These are phyloP conservation scores for Apiospora hydei DNA, from an alignment of 2,329 filamentous ascomycete genomes.

Conservation along the genomic window DNA sequence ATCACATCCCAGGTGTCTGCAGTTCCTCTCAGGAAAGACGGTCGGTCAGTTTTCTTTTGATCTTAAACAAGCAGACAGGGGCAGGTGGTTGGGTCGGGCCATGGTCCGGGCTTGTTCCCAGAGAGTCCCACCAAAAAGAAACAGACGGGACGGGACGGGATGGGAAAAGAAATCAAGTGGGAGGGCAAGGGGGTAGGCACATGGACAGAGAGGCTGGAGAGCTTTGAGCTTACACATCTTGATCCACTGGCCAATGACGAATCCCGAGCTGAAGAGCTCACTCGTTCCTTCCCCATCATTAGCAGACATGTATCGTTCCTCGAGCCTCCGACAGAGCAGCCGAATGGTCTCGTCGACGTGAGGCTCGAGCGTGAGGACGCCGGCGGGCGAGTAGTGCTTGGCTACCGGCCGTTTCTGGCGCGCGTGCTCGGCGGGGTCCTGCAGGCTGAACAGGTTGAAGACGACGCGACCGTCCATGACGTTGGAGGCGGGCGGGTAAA, in stretches of 20 bases:
- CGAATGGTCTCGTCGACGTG: background rate
- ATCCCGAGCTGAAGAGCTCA: background rate
- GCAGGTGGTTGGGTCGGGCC: too few relatives aligned
- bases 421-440: background rate
- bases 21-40: slow-evolving; percentile 23
- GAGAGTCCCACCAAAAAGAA: slow-evolving; percentile 40
- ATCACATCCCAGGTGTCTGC: slow-evolving; percentile 48
- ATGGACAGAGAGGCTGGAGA: slow-evolving; percentile 22
- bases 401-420: background rate
- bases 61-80: slow-evolving; percentile 35
- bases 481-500: background rate
- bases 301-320: background rate
- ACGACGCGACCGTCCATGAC: background rate
- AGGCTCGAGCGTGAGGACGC: background rate
- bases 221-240: slow-evolving; percentile 1
- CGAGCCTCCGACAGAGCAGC: slow-evolving; percentile 4
- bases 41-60: slow-evolving; percentile 48
- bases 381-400: background rate
- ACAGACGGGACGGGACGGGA: slow-evolving; percentile 43
- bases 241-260: slow-evolving; percentile 6
- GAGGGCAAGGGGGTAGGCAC: too few relatives aligned
- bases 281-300: background rate
- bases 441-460: background rate
- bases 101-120: slow-evolving; percentile 31
- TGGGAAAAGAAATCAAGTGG: too few relatives aligned